Conservation (phyloP, 2,329 filamentous ascomycete genomes). For the Monilinia fructicola region DNA sequence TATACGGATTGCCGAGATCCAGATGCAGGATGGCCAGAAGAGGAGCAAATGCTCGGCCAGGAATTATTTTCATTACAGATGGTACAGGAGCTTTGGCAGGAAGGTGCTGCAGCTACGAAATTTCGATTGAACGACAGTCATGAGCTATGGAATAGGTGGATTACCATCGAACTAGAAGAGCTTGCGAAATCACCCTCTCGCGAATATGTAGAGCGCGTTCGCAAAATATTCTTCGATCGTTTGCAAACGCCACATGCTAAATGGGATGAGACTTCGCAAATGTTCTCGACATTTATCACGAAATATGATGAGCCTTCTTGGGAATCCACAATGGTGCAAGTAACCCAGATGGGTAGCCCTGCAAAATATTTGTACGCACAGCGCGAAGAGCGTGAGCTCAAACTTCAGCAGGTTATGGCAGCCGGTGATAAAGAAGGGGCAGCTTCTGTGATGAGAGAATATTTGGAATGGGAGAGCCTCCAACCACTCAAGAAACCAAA, state of each 20-base stretch:
- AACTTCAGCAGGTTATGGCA: conserved; percentile 58
- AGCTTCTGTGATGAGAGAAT: conserved; percentile 57
- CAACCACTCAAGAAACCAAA: conserved; percentile 57
- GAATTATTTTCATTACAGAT: conserved; percentile 70
- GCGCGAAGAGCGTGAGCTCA: conserved; percentile 68
- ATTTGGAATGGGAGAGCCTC: conserved; percentile 80
- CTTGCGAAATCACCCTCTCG: conserved; percentile 56
- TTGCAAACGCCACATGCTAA: conserved; percentile 70
- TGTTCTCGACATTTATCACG: conserved; percentile 72
- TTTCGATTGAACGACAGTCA: conserved; percentile 77
- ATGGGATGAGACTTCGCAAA: conserved; percentile 73
- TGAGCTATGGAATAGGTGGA: conserved; percentile 75
- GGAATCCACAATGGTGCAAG: conserved; percentile 70
- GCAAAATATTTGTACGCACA: conserved; percentile 63
- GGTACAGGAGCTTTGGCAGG: conserved; percentile 67
- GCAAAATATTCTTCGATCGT: conserved; percentile 67
- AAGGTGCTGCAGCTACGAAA: conserved; percentile 69
- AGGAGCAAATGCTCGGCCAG: conserved; percentile 67
- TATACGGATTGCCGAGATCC: conserved; percentile 62
- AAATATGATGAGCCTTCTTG: conserved; percentile 69
- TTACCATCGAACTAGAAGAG: conserved; percentile 68
- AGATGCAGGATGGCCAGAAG: conserved; percentile 59
- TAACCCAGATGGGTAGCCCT: conserved; percentile 60
- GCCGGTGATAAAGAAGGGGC: conserved; percentile 57
- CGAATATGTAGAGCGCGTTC: conserved; percentile 62